Percentiles rank a stretch among this genome's conserved stretches.
Conservation (phyloP, 2,329 filamentous ascomycete species). For the Colletotrichum sansevieriae region DNA sequence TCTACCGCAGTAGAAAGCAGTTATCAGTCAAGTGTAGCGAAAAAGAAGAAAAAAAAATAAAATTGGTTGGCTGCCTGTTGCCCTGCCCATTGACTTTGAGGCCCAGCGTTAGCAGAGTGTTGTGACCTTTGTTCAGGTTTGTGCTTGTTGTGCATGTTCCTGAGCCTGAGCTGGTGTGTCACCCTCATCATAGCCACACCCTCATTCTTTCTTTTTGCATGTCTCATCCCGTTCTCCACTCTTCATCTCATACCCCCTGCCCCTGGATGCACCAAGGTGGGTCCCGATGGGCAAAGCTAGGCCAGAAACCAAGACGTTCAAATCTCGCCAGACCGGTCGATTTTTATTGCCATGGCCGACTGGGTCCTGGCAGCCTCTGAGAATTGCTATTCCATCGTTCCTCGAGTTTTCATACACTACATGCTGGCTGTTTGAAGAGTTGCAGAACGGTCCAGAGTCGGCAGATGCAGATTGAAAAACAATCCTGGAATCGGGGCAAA, state of each 20-base stretch:
- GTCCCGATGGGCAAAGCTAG: constrained; percentile 38
- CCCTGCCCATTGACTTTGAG: constrained; percentile 17
- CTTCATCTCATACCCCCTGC: constrained; percentile 34
- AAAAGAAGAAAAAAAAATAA: background rate
- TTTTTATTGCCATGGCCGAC: constrained; percentile 21
- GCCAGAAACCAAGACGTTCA: constrained; percentile 46
- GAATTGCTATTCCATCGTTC: constrained; percentile 25
- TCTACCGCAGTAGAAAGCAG: background rate
- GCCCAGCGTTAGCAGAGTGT: constrained; percentile 8
- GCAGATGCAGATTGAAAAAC: constrained; percentile 8
- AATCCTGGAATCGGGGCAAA: background rate
- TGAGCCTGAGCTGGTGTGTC: background rate
- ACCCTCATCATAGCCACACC: constrained; percentile 5
- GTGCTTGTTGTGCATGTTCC: background rate
- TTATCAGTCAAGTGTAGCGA: background rate
- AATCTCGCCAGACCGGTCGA: constrained; percentile 45
- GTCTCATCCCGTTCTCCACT: constrained; percentile 12
- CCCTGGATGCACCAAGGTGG: constrained; percentile 41
- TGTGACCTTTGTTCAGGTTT: background rate
- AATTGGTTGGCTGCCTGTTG: constrained; percentile 24
- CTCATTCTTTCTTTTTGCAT: background rate
- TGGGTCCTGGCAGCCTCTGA: constrained; percentile 18
- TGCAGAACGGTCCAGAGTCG: constrained; percentile 17
- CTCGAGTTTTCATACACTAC: background rate
- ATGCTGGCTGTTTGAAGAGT: background rate